These are phyloP conservation scores for Myxozyma vanderwaltii DNA, from an alignment of 805 yeast genomes.

Conservation along the genomic window DNA sequence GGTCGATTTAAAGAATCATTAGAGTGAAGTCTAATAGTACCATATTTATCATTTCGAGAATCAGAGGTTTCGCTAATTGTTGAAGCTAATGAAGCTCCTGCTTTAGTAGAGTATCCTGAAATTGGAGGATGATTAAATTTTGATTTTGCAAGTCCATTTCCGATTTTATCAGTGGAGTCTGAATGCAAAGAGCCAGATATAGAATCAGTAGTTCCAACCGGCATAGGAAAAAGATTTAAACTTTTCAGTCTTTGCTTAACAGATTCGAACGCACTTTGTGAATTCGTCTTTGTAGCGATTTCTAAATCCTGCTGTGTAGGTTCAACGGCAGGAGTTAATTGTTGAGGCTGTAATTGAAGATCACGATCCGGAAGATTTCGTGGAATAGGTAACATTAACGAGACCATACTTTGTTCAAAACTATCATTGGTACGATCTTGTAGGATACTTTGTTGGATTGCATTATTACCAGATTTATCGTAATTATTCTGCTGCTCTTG, in stretches of 20 bases:
- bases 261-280: not conserved
- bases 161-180: no score
- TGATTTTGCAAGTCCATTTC: no score
- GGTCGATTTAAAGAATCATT: not conserved
- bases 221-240: no score
- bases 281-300: not conserved
- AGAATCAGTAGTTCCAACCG: no score
- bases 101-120: no score
- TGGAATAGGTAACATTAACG: not conserved
- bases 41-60: not conserved
- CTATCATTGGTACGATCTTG: conserved; percentile 7
- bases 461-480: not conserved
- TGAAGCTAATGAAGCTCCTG: not conserved
- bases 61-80: not conserved
- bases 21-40: not conserved
- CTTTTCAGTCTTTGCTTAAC: no score
- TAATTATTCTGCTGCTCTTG: no score
- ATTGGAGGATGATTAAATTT: no score
- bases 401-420: not conserved
- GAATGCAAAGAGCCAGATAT: no score
- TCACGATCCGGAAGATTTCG: not conserved
- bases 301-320: not conserved
- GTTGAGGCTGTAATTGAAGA: not conserved
- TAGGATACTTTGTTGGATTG: not conserved
- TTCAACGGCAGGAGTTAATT: not conserved